phyloP scores from a whole-genome alignment of 2,329 filamentous ascomycete species.

The Beauveria scarabaeidicola region DNA sequence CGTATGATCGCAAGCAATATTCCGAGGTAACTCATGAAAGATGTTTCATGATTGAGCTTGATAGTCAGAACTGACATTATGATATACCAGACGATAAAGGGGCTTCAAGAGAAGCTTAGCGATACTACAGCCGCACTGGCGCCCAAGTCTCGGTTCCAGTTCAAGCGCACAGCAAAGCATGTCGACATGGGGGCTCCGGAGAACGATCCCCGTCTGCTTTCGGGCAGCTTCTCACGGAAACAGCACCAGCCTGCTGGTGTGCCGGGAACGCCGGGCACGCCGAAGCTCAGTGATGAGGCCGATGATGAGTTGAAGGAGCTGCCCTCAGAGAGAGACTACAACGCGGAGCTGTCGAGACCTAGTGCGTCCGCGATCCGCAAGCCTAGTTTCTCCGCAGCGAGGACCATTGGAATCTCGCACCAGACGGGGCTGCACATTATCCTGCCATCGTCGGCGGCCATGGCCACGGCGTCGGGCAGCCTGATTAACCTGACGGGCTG shows the following conservation, averaged over 20 bases:
- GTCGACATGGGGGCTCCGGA: slow-evolving; percentile 35
- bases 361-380: slow-evolving; percentile 39
- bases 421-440: slow-evolving; percentile 67
- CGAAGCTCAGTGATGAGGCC: slow-evolving; percentile 14
- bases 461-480: slow-evolving; percentile 64
- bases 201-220: slow-evolving; percentile 35
- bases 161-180: slow-evolving; percentile 42
- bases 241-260: slow-evolving; percentile 12
- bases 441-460: slow-evolving; percentile 60
- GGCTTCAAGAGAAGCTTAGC: slow-evolving; percentile 68
- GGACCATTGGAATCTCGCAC: slow-evolving; percentile 55
- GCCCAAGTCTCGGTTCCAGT: slow-evolving; percentile 75
- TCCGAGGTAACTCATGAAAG: slow-evolving; percentile 48
- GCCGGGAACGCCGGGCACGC: neutral
- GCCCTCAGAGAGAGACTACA: slow-evolving; percentile 37
- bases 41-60: too few species aligned
- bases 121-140: slow-evolving; percentile 58
- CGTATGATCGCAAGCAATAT: slow-evolving; percentile 85
- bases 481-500: slow-evolving; percentile 62
- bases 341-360: slow-evolving; percentile 42
- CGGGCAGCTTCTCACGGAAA: slow-evolving; percentile 25
- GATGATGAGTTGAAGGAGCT: slow-evolving; percentile 16
- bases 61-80: neutral
- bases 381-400: slow-evolving; percentile 54
- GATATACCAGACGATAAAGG: slow-evolving; percentile 60